These are phyloP conservation scores for Tillandsia fasciculata DNA, from an alignment of 176 grass and related monocot genomes.

Conservation along the genomic window DNA sequence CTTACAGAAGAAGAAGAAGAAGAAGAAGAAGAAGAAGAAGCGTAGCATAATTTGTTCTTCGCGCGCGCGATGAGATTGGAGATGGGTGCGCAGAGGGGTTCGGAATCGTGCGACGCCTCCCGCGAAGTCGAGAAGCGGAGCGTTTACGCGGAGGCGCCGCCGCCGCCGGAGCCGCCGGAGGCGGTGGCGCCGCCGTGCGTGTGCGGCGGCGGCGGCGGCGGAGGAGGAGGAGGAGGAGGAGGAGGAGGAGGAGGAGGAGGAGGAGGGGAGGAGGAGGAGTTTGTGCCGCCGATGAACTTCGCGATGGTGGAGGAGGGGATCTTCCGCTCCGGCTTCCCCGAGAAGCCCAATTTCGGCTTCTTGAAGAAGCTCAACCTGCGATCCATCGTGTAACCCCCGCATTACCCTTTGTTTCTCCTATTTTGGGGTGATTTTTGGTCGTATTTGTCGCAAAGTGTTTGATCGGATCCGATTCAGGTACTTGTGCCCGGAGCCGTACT, in stretches of 20 bases:
- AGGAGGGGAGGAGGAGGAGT: not conserved
- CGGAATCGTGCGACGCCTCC: not conserved
- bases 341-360: constrained; percentile 48
- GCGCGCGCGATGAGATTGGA: not conserved
- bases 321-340: constrained; percentile 82
- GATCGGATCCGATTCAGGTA: constrained; percentile 44
- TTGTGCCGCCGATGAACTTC: constrained; percentile 71
- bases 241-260: too few relatives aligned
- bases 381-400: constrained; percentile 49
- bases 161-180: not conserved
- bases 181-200: not conserved
- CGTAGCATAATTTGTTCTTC: too few relatives aligned
- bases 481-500: constrained; percentile 79
- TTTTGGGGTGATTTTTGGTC: constrained; percentile 10
- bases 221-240: too few relatives aligned
- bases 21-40: too few relatives aligned
- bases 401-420: not conserved
- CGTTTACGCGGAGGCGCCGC: not conserved
- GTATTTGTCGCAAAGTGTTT: not conserved
- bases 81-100: not conserved
- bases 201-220: too few relatives aligned
- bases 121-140: too few relatives aligned
- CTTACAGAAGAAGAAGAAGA: too few relatives aligned
- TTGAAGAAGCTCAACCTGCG: constrained; percentile 60
- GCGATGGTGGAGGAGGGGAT: constrained; percentile 72